Evolutionary conservation across 805 yeast species (phyloP).

Genomic region (Dipodascus geniculatus): DNA sequence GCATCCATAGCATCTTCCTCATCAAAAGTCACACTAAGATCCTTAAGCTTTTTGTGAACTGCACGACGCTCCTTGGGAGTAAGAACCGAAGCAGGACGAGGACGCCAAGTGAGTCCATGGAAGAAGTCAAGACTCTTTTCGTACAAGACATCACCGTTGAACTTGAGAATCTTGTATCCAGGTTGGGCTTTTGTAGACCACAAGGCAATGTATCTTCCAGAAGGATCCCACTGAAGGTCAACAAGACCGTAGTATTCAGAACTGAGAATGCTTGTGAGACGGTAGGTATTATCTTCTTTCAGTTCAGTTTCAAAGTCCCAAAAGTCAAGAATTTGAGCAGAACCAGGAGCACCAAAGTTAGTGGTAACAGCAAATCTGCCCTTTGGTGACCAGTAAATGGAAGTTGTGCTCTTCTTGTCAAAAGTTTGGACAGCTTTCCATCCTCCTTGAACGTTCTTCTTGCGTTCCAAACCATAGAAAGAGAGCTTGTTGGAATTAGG

Average conservation of each 20-base stretch:
- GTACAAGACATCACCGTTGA: conserved; percentile 64
- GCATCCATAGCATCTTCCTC: conserved; percentile 95
- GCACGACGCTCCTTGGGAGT: conserved; percentile 73
- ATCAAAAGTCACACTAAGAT: conserved; percentile 86
- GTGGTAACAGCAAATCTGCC: conserved; percentile 71
- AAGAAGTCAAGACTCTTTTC: conserved; percentile 74
- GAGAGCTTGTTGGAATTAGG: conserved; percentile 42
- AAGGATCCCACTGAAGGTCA: conserved; percentile 86
- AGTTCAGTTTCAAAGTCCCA: conserved; percentile 81
- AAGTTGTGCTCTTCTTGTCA: conserved; percentile 54
- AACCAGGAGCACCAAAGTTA: conserved; percentile 36
- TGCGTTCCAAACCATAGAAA: conserved; percentile 73
- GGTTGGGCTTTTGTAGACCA: conserved; percentile 81
- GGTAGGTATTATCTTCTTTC: conserved; percentile 39
- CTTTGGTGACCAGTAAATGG: conserved; percentile 79
- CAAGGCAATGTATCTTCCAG: conserved; percentile 76
- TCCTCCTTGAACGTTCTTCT: conserved; percentile 36
- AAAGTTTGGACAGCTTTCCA: conserved; percentile 53
- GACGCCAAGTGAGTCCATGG: conserved; percentile 92
- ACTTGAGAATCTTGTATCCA: conserved; percentile 80
- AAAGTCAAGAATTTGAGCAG: conserved; percentile 55
- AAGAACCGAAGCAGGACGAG: conserved; percentile 77
- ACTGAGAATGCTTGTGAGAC: conserved; percentile 48
- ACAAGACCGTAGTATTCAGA: conserved; percentile 70
- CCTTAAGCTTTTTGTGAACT: conserved; percentile 80